Base-by-base conservation (phyloP, 2,329 filamentous ascomycete genomes). In the Botrytis aclada region DNA sequence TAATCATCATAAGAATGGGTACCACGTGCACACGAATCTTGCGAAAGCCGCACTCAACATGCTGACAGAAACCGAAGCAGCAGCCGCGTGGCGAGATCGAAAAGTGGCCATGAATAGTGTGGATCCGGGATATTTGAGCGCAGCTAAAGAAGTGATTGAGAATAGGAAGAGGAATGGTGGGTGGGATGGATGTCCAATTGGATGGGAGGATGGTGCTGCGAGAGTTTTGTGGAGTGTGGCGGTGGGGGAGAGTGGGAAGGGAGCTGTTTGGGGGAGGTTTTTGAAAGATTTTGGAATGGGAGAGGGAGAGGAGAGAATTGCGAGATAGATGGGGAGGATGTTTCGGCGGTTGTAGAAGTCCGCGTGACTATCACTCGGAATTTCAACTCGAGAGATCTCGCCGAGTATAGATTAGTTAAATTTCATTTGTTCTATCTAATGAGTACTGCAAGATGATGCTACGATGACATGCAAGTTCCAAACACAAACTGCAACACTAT, bases 41-140 rank as follows among this genome's bases (percentile, higher is more conserved):
- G 67, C 75, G n/a, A 76, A 76, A 72, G 75, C 74, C 12, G 74
- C 75, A 18, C 67, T 76, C 25, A 76, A 76, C n/a, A 76, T 76
- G 75, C 43, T 76, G 4, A 76, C 74, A 1, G 75, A 76, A 25
- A 76, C 75, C 0, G 75, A 76, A 72, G 74, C 73, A 29, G 67
- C 45, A 37, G 71, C 73, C 18, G 72, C 75, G 10, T 76, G 75
- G 75, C 67, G 63, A 18, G 39, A 66, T 39, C 58, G 70, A 34
- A 69, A 64, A 34, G 74, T 74, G 10, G 73, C 74, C 1, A 76
- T 76, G 22, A 76, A 76, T 67, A 67, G 61, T 51, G 73, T 76
- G 1, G 75, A 76, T 74, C 75, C 75, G 9, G 75, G 75, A 3
- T 76, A 75, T 66, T 70, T 76, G 64, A 76, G 75, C 29, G 74